These are phyloP conservation scores for Spiraea crenata DNA, from an alignment of 331 rosid species.

Conservation along the genomic window DNA sequence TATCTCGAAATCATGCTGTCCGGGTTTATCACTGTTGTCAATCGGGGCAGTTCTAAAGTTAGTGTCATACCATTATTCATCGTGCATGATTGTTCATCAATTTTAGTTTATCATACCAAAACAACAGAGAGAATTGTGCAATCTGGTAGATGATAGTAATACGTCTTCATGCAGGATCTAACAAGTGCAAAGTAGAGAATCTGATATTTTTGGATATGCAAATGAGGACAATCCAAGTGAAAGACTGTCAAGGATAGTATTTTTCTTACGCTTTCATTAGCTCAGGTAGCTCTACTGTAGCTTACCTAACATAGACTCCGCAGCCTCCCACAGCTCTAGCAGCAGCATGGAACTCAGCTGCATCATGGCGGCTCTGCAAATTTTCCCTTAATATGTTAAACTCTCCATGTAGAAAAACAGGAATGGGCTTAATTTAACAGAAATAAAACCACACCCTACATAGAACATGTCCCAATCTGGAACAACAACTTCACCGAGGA, in stretches of 20 bases:
- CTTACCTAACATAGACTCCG: conserved; percentile 45
- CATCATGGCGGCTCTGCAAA: conserved; percentile 35
- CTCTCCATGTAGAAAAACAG: conserved; percentile 5
- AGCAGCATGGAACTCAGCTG: conserved; percentile 48
- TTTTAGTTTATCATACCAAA: not conserved
- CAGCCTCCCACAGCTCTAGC: conserved; percentile 51
- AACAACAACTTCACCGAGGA: conserved; percentile 44
- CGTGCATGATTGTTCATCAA: not conserved
- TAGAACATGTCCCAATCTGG: conserved; percentile 62
- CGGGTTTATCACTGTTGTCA: conserved; percentile 42
- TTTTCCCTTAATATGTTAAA: conserved; percentile 9
- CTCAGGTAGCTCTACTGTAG: not conserved
- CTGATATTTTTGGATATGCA: not conserved
- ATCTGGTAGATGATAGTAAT: not conserved
- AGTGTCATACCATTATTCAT: not conserved
- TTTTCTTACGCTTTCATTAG: not conserved
- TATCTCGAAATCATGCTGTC: conserved; percentile 39
- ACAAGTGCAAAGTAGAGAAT: not conserved
- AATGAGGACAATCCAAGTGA: not conserved
- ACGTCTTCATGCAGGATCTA: conserved; percentile 3
- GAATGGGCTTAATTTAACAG: not conserved
- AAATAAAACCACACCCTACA: conserved; percentile 22
- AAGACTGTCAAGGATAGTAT: not conserved
- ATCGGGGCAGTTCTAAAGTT: not conserved
- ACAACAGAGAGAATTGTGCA: not conserved